A percentile compares a stretch with the other conserved stretches of the same genome.
Evolutionary conservation across 1,284 basidiomycete species (phyloP).

Genomic region (Malassezia dermatis): DNA sequence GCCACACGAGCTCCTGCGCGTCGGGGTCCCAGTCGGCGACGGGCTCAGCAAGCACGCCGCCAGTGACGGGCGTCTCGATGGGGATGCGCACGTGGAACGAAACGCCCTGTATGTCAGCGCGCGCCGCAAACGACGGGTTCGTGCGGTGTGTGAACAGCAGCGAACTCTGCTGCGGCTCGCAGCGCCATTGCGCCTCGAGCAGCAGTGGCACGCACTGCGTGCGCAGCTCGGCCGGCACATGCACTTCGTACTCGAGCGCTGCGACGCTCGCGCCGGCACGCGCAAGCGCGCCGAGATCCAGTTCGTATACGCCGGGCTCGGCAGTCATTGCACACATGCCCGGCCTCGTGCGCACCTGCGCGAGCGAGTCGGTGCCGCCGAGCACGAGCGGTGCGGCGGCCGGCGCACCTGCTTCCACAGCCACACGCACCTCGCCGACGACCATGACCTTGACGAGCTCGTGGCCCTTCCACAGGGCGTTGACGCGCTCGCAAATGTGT

Average conservation of each 20-base stretch:
- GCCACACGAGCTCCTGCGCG: not conserved
- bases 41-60: slow-evolving; percentile 10
- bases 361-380: slow-evolving; percentile 51
- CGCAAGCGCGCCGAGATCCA: slow-evolving; percentile 49
- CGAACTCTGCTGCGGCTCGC: slow-evolving; percentile 51
- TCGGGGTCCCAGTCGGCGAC: slow-evolving; percentile 14
- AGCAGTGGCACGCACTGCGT: slow-evolving; percentile 48
- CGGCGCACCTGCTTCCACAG: slow-evolving; percentile 4
- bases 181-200: slow-evolving; percentile 52
- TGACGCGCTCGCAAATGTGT: slow-evolving; percentile 52
- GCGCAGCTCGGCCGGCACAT: slow-evolving; percentile 47
- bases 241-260: slow-evolving; percentile 54
- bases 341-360: slow-evolving; percentile 54
- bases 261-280: slow-evolving; percentile 22
- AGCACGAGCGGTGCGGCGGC: slow-evolving; percentile 43
- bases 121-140: slow-evolving; percentile 27
- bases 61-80: slow-evolving; percentile 2
- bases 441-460: slow-evolving; percentile 51
- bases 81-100: slow-evolving; percentile 7
- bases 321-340: slow-evolving; percentile 47
- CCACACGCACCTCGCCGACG: slow-evolving; percentile 51
- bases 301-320: slow-evolving; percentile 50
- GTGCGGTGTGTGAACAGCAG: slow-evolving; percentile 52
- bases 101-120: slow-evolving; percentile 1
- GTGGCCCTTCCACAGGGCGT: slow-evolving; percentile 50